These are phyloP conservation scores for Ceratocystis destructans DNA, from an alignment of 2,329 filamentous ascomycete genomes.

Conservation along the genomic window DNA sequence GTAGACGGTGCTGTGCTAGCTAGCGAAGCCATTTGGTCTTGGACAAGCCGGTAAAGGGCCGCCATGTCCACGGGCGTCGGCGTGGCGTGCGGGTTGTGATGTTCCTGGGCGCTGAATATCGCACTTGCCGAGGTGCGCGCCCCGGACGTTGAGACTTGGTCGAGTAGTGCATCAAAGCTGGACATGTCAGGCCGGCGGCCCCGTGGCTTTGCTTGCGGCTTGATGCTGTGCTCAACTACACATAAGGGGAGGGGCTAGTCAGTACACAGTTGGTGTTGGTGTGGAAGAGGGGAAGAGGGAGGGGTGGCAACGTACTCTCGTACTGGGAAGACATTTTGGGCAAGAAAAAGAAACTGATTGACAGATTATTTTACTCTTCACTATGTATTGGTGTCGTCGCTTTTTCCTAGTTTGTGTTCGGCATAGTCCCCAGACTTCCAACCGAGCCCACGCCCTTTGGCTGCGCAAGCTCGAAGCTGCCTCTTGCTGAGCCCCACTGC, in stretches of 20 bases:
- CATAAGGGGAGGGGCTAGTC: background rate
- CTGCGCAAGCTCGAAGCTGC: conserved; percentile 10
- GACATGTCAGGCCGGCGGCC: conserved; percentile 48
- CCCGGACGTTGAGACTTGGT: conserved; percentile 32
- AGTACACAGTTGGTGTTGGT: background rate
- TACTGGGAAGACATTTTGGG: conserved; percentile 42
- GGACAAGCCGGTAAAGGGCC: conserved; percentile 44
- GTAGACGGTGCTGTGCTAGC: conserved; percentile 35
- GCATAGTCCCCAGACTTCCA: background rate
- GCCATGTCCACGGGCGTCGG: conserved; percentile 46
- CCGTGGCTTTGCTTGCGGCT: conserved; percentile 22
- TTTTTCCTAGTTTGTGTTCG: too few species aligned
- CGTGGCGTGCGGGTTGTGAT: conserved; percentile 43
- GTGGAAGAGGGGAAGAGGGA: conserved; percentile 6
- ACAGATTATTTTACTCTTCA: background rate
- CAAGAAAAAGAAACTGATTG: background rate
- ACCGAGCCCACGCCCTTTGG: background rate
- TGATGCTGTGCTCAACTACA: conserved; percentile 43
- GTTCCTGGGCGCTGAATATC: conserved; percentile 21
- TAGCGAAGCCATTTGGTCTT: conserved; percentile 43
- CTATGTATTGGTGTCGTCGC: background rate
- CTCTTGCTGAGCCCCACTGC: background rate
- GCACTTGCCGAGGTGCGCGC: conserved; percentile 27
- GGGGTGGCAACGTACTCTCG: conserved; percentile 32
- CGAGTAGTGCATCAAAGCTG: conserved; percentile 45